A percentile compares a stretch with the other conserved stretches of the same genome.
Evolutionary conservation across 371 early-diverging fungal genomes (phyloP).

Genomic region (Mucor indicus): DNA sequence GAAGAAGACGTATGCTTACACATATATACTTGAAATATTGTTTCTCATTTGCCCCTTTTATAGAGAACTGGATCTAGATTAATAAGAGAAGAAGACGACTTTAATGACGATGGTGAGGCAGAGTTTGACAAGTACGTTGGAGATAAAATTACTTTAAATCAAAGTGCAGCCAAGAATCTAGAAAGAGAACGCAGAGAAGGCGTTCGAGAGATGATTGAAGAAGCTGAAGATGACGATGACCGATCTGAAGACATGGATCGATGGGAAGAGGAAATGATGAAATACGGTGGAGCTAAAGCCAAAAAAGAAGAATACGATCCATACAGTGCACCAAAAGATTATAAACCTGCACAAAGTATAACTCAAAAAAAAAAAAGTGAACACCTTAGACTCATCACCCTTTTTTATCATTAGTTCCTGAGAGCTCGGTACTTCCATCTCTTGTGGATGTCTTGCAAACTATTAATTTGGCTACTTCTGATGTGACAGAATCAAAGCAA

Average conservation of each 20-base stretch:
- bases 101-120: slow-evolving; percentile 52
- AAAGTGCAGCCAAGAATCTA: slow-evolving; percentile 31
- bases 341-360: slow-evolving; percentile 39
- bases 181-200: slow-evolving; percentile 42
- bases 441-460: slow-evolving; percentile 44
- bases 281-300: slow-evolving; percentile 50
- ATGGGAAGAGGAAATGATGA: slow-evolving; percentile 70
- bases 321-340: slow-evolving; percentile 23
- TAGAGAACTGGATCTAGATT: slow-evolving; percentile 29
- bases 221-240: slow-evolving; percentile 50
- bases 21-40: no score
- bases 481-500: slow-evolving; percentile 32
- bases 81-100: slow-evolving; percentile 54
- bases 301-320: slow-evolving; percentile 21
- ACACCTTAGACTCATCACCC: background rate
- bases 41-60: background rate
- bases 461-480: slow-evolving; percentile 29
- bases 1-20: background rate
- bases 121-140: slow-evolving; percentile 48
- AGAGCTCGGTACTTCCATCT: slow-evolving; percentile 42
- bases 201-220: slow-evolving; percentile 55
- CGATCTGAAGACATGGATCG: slow-evolving; percentile 57
- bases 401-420: slow-evolving; percentile 51
- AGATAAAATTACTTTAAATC: slow-evolving; percentile 38
- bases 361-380: no score